These are phyloP conservation scores for Solanum chiquidenum DNA, from an alignment of 257 asterid species.

Conservation along the genomic window DNA sequence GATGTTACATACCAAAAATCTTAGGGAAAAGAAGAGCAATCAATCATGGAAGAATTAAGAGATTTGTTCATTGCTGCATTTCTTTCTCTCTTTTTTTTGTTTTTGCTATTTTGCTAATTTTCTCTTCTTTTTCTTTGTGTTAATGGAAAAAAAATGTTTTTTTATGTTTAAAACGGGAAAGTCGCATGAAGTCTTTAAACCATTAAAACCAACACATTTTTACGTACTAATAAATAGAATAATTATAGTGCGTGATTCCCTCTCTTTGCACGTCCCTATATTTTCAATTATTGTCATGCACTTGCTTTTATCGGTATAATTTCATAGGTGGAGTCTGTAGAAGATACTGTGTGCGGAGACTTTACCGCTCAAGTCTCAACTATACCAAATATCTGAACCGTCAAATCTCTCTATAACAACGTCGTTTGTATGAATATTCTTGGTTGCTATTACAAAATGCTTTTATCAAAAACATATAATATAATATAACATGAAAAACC, in stretches of 20 bases:
- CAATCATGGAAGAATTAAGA: background rate
- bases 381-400: background rate
- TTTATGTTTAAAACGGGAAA: slow-evolving; percentile 23
- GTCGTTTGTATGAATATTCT: background rate
- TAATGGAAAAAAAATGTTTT: background rate
- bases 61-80: background rate
- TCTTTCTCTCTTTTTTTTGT: background rate
- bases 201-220: slow-evolving; percentile 1
- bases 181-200: slow-evolving; percentile 9
- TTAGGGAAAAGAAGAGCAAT: background rate
- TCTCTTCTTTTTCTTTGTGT: background rate
- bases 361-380: background rate
- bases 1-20: background rate
- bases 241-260: background rate
- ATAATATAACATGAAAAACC: background rate
- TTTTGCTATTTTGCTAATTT: background rate
- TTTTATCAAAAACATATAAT: background rate
- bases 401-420: background rate
- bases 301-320: background rate
- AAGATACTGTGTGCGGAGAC: background rate
- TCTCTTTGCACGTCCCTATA: background rate
- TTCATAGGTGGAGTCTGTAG: background rate
- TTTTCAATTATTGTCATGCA: background rate
- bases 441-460: background rate
- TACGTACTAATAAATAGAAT: background rate